A percentile compares a stretch with the other conserved stretches of the same genome.
Conservation (phyloP, 1,284 basidiomycete genomes). For the Thecaphora thlaspeos region DNA sequence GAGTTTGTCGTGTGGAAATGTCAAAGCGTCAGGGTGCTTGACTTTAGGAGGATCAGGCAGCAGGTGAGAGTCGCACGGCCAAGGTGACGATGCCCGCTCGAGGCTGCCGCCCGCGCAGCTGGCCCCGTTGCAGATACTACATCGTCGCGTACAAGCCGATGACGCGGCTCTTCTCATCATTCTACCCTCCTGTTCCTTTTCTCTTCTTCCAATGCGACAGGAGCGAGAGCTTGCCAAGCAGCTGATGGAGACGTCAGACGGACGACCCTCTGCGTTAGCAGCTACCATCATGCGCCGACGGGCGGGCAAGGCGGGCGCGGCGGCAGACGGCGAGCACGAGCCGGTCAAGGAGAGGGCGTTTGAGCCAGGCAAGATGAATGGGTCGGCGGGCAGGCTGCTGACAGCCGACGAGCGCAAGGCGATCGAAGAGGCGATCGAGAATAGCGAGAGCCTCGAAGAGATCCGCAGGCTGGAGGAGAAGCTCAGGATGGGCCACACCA, state of each 20-base stretch:
- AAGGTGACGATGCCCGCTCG: no score
- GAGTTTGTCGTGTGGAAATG: conserved; percentile 71
- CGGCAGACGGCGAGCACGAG: conserved; percentile 56
- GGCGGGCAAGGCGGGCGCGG: conserved; percentile 70
- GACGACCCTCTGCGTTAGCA: conserved; percentile 39
- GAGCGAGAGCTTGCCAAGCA: conserved; percentile 41
- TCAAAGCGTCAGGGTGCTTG: conserved; percentile 77
- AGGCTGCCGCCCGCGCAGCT: no score
- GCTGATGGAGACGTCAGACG: conserved; percentile 45
- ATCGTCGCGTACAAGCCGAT: no score
- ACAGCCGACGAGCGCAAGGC: conserved; percentile 87
- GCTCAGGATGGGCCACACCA: conserved; percentile 45
- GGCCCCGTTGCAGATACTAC: no score
- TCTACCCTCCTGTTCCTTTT: neutral
- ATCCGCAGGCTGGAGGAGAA: conserved; percentile 51
- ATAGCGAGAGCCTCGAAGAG: conserved; percentile 79
- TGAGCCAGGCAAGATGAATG: conserved; percentile 50
- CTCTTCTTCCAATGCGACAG: no score
- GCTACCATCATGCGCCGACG: conserved; percentile 65
- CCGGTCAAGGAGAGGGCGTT: conserved; percentile 64
- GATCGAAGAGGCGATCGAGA: conserved; percentile 84
- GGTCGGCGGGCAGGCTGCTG: conserved; percentile 70
- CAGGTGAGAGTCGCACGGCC: no score
- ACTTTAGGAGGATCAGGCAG: conserved; percentile 94
- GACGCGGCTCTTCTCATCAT: no score